Base-by-base conservation (phyloP, 805 yeast genomes). In the Ogataea trehaloabstinens region DNA sequence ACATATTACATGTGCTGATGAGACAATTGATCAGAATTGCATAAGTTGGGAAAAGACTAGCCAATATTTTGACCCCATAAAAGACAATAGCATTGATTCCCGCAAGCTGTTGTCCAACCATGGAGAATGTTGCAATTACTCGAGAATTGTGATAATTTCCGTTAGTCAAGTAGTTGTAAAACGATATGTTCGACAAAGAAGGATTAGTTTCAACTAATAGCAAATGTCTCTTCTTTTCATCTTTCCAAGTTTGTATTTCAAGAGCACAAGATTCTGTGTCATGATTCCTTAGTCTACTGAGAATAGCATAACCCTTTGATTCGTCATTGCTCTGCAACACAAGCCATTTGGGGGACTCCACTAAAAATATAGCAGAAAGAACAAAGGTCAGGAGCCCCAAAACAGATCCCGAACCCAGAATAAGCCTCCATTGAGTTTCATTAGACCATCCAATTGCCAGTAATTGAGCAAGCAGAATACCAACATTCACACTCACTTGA, bases 71-170 rank as follows among this genome's bases (percentile, higher is more conserved):
- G 4, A 91, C 96, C 4, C 99, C 99, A 60, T 91, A 93, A 58
- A 91, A 87, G 16, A 93, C 79, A 43, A 93, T 88, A 2, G 96
- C 80, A 60, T 93, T 93, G 57, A 93, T 86, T 24, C 99, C 99
- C 51, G 88, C 80, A 41, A 91, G 77, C 60, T 93, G 99, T 65
- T 93, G 99, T 13, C 90, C 82, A 16, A 82, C 66, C 70, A 90
- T 75, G 13, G 88, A 72, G 2, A 83, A 77, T 0, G 89, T 77
- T 7, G 89, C 85, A 1, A 81, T 83, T 15, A 74, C 52, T 34
- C 81, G 68, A 4, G 93, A 80, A 37, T 74, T 75, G 24, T 64
- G 59, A 61, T 75, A 88, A 31, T 61, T 69, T 0, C 76, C 63
- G 13, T 70, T 63, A 0, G 68, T 67, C 31, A 84, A 47, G 56